Percentiles rank a stretch among this genome's conserved stretches.
These are phyloP conservation scores for Mycena galopus DNA, from an alignment of 768 basidiomycete species.

Conservation along the genomic window DNA sequence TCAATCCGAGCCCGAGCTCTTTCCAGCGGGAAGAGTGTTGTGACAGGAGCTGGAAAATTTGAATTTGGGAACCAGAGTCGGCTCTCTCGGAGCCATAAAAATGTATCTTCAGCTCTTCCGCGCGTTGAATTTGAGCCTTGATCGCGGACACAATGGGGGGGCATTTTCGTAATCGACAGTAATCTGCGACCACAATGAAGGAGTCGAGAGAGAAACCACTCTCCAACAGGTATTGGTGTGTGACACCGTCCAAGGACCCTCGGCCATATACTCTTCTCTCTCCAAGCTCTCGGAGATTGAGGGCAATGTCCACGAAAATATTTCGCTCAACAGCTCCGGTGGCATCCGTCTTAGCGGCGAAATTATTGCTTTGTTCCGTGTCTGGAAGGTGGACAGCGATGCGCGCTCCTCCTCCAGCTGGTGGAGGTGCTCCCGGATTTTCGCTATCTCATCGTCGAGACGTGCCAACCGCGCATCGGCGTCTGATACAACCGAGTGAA, in stretches of 20 bases:
- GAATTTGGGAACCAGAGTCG: background rate
- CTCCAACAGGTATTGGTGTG: background rate
- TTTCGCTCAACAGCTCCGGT: too few relatives aligned
- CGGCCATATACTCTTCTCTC: background rate
- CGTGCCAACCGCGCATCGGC: background rate
- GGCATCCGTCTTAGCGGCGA: background rate
- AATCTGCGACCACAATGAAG: slow-evolving; percentile 15
- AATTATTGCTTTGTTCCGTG: background rate
- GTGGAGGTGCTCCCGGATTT: background rate
- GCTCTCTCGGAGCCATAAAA: background rate
- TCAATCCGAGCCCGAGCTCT: background rate
- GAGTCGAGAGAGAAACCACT: background rate
- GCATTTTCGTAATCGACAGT: background rate
- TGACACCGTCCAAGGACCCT: background rate
- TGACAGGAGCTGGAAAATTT: background rate
- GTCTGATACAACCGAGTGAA: background rate
- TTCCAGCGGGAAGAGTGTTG: slow-evolving; percentile 3
- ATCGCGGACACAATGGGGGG: background rate
- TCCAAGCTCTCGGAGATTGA: background rate
- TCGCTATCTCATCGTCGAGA: slow-evolving; percentile 5
- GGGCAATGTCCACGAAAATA: too few relatives aligned
- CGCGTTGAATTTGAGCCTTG: background rate
- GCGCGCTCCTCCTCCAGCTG: background rate
- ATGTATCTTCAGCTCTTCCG: background rate
- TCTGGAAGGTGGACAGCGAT: background rate